phyloP scores from a whole-genome alignment of 805 yeast genomes.

The Kazachstania africana region DNA sequence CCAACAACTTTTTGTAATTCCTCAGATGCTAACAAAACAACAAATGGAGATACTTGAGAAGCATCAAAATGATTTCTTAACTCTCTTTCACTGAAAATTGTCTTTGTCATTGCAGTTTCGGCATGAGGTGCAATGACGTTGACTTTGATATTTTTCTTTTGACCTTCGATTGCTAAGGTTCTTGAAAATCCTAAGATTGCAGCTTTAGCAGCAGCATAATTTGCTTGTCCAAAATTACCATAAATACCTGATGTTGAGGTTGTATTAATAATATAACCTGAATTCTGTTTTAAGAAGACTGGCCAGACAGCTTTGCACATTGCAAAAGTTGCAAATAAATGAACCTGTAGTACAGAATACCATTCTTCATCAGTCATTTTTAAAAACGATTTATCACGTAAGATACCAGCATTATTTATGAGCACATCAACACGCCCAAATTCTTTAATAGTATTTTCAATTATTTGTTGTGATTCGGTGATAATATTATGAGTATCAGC shows the following conservation, averaged over 20 bases:
- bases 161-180: conserved; percentile 87
- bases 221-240: conserved; percentile 96
- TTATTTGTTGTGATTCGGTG: conserved; percentile 58
- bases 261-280: conserved; percentile 72
- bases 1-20: conserved; percentile 35
- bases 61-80: conserved; percentile 69
- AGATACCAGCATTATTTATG: conserved; percentile 88
- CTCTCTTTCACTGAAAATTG: conserved; percentile 71
- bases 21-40: conserved; percentile 69
- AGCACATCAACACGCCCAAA: conserved; percentile 81
- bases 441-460: conserved; percentile 60
- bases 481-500: conserved; percentile 78
- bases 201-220: conserved; percentile 87
- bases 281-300: conserved; percentile 60
- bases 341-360: conserved; percentile 71
- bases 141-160: conserved; percentile 58
- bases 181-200: conserved; percentile 77
- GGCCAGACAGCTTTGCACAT: conserved; percentile 92
- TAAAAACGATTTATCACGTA: conserved; percentile 77
- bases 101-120: conserved; percentile 92
- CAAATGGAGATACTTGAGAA: conserved; percentile 80
- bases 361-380: conserved; percentile 81
- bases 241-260: conserved; percentile 94
- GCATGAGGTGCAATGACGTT: conserved; percentile 95
- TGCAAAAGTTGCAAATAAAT: conserved; percentile 68